These are phyloP conservation scores for Cutaneotrichosporon curvatum DNA, from an alignment of 1,284 basidiomycete species.

Conservation along the genomic window DNA sequence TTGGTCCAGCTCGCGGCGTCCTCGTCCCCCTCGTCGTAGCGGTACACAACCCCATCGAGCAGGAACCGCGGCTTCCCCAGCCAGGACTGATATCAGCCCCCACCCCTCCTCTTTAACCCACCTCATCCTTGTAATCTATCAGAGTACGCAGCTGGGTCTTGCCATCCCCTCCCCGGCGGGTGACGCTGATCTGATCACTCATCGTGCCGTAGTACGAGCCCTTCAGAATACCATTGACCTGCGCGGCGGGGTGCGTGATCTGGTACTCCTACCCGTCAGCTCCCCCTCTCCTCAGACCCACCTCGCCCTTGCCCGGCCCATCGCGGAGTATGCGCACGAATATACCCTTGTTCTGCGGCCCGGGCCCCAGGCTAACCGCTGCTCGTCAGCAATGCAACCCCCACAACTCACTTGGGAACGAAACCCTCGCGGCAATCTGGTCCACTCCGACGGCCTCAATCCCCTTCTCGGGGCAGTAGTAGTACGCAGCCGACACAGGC, in stretches of 20 bases:
- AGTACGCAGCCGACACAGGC: constrained; percentile 82
- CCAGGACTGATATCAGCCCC: constrained; percentile 61
- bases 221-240: constrained; percentile 84
- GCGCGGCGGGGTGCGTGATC: constrained; percentile 81
- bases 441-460: constrained; percentile 68
- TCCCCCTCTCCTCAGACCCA: constrained; percentile 15
- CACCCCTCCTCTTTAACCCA: constrained; percentile 44
- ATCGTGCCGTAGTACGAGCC: constrained; percentile 67
- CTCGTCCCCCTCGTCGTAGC: constrained; percentile 52
- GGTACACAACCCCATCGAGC: constrained; percentile 84
- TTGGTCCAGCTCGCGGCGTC: constrained; percentile 63
- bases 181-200: constrained; percentile 62
- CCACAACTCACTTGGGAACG: constrained; percentile 57
- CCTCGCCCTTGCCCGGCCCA: constrained; percentile 70
- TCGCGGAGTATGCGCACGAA: constrained; percentile 65
- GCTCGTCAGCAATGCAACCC: neutral
- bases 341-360: constrained; percentile 78
- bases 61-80: constrained; percentile 79
- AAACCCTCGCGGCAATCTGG: constrained; percentile 86
- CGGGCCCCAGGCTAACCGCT: constrained; percentile 72
- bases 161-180: constrained; percentile 63
- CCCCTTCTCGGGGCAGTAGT: constrained; percentile 65
- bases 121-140: constrained; percentile 94
- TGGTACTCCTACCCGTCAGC: constrained; percentile 54
- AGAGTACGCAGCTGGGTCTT: constrained; percentile 64